Evolutionary conservation across 352 stramenopile species (phyloP).

Genomic region (Phytopythium helicoides): DNA sequence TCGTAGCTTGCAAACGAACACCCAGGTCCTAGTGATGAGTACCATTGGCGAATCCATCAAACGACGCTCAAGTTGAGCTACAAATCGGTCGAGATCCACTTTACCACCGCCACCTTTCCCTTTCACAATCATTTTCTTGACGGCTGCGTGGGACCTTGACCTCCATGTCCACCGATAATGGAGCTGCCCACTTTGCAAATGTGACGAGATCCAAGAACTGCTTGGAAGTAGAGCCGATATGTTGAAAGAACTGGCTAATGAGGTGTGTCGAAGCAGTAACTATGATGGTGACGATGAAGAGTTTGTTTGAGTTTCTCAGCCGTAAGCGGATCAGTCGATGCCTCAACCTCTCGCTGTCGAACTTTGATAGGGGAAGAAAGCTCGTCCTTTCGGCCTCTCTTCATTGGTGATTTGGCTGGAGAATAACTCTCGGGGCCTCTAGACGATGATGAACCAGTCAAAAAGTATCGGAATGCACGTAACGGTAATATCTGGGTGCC

Average conservation of each 20-base stretch:
- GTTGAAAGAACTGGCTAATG: slow-evolving; percentile 50
- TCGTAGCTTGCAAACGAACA: neutral
- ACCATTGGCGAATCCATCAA: slow-evolving; percentile 25
- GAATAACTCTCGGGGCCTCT: neutral
- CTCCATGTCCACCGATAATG: slow-evolving; percentile 29
- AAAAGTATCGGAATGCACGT: slow-evolving; percentile 28
- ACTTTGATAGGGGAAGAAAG: slow-evolving; percentile 9
- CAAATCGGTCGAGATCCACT: slow-evolving; percentile 50
- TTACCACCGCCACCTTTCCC: slow-evolving; percentile 43
- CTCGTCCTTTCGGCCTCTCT: neutral
- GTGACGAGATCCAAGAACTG: slow-evolving; percentile 39
- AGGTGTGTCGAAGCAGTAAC: slow-evolving; percentile 41
- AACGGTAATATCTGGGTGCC: slow-evolving; percentile 22
- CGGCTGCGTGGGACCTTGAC: slow-evolving; percentile 27
- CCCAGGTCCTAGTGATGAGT: neutral
- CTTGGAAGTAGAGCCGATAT: slow-evolving; percentile 38
- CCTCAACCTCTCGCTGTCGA: slow-evolving; percentile 17
- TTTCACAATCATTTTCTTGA: slow-evolving; percentile 40
- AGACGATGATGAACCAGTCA: neutral
- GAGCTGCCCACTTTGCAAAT: slow-evolving; percentile 42
- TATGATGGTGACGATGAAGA: slow-evolving; percentile 20
- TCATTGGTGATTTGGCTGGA: neutral
- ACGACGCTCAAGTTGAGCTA: slow-evolving; percentile 28
- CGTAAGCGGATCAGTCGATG: slow-evolving; percentile 31
- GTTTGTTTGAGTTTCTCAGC: slow-evolving; percentile 29